Base-by-base conservation (phyloP, 305 asterid species). In the Solanum hybrid region DNA sequence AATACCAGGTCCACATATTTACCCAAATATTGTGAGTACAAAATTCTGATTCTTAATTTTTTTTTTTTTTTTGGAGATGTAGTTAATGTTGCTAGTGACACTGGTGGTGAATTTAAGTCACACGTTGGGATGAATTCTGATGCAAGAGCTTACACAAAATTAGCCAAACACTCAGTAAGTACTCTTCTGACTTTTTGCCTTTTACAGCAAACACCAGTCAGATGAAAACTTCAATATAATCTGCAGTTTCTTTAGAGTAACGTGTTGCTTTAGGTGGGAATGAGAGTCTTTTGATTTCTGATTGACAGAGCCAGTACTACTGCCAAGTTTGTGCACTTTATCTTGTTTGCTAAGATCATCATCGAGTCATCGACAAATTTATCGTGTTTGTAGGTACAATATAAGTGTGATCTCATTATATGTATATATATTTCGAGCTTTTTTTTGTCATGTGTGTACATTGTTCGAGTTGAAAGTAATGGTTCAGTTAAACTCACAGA, bases 11-110 rank as follows among this genome's bases (percentile, higher is more conserved):
- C 76, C 75, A 56, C 73, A 27, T 46, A 82, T 42, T 60, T 46
- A 82, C 72, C 86, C 69, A 40, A 40, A 82, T 82, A 82, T 82
- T 46, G 71, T 42, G 42, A 84, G 87, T 56, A 85, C 87, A 85
- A 85, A 29, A 56, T 56, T 85, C 75, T 85, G 2, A 51, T 31
- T 84, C 0, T 51, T 46, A 2, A 42, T 10, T 66, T 66, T n/a
- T 60, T 13, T 5, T 10, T 11, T 31, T 14, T 8, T 69, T 26
- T 42, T 3, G 76, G 75, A 31, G 75, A 51, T 60, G 26, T 0
- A 60, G 87, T 51, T 51, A 31, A 82, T 10, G 73, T 51, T 51
- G 40, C 31, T 31, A 56, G 73, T 51, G 40, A 84, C 38, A 46
- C 29, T 51, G 75, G 24, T 51, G 29, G 40, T 84, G 87, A 56